Evolutionary conservation across 2,329 filamentous ascomycete species (phyloP), one percentile per base, ranked within the genome.

Genomic region (Pseudogymnoascus sp.): DNA sequence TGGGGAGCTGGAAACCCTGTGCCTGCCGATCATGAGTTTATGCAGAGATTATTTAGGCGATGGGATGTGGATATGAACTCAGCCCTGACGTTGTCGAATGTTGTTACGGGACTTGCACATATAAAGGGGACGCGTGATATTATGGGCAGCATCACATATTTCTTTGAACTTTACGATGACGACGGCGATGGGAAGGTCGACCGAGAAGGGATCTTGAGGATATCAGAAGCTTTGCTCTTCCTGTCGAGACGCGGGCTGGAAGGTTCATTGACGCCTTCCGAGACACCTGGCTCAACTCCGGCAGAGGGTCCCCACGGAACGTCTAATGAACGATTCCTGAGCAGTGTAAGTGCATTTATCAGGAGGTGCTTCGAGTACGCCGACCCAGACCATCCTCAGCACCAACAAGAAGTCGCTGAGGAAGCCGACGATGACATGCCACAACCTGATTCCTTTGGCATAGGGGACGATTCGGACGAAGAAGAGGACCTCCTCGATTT

Each of bases 151-250:
- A 97, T 99, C 71, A 94, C 87, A 64, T 97, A 97, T 76, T 97
- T 99, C 74, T 99, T 99, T 69, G 91, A 97, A 70, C 83, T 99
- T 0, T 97, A 97, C 73, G 94, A 99, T 72, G 93, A 99, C 67
- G 89, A 93, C 69, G 84, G 86, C 1, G 92, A 96, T 72, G 94
- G 94, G 26, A 91, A 85, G 69, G 92, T 99, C 4, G 94, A 97
- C 71, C 86, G 94, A 10, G 94, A 99, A 74, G 94, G 94, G 5
- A 99, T 99, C 63, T 75, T 99, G 49, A 83, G 92, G 52, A 97
- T 99, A 72, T 97, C 92, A 0, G 94, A 99, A 75, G 91, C 93
- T 0, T 78, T 99, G 33, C 78, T 99, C 2, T 99, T 99, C 75
- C 82, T 99, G 16, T 97, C 92, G 0, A 83, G 94, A 21, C 85